Base-by-base conservation (phyloP, 305 asterid species). In the Solanum chacoense region DNA sequence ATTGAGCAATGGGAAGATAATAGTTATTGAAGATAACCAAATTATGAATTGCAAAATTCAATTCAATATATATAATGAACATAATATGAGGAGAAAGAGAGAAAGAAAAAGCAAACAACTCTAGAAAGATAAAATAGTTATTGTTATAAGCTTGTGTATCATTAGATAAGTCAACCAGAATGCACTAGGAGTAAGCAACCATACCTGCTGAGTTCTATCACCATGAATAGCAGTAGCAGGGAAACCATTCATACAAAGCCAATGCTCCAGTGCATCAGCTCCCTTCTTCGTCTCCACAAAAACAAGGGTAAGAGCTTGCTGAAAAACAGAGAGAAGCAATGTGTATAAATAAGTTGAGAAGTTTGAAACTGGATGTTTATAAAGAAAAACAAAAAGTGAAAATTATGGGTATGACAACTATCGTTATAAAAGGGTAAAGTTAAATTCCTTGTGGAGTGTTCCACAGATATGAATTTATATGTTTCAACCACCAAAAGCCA, bases 281-380 rank as follows among this genome's bases (percentile, higher is more conserved):
- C 95, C 95, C 87, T 92, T 93, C 89, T 93, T 94, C 1, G 96
- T 93, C 92, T 94, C 96, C 91, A 94, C 96, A 34, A 94, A 94
- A 85, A 94, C 94, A 86, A 94, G 91, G 50, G 96, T 93, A 89
- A 94, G 96, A 87, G 95, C 78, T 92, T 93, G 96, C 96, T 94
- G 92, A 87, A 89, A 88, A 85, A 35, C 37, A 35, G 87, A 90
- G 88, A 79, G 74, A 87, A 31, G 28, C 86, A 74, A 88, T 26
- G n/a, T 26, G 13, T 18, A 38, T 50, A 45, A 73, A 29, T 28
- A 45, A 32, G 50, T 35, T 31, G 32, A 75, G 69, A 80, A 87
- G 74, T 28, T 87, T 67, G 34, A 74, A 83, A 75, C 65, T 40
- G 40, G 29, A 88, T 16, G 35, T 42, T 40, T 42, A 34, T 28